Percentiles rank a stretch among this genome's conserved stretches.
phyloP scores from a whole-genome alignment of 2,329 filamentous ascomycete species.

The Dothistroma septosporum region DNA sequence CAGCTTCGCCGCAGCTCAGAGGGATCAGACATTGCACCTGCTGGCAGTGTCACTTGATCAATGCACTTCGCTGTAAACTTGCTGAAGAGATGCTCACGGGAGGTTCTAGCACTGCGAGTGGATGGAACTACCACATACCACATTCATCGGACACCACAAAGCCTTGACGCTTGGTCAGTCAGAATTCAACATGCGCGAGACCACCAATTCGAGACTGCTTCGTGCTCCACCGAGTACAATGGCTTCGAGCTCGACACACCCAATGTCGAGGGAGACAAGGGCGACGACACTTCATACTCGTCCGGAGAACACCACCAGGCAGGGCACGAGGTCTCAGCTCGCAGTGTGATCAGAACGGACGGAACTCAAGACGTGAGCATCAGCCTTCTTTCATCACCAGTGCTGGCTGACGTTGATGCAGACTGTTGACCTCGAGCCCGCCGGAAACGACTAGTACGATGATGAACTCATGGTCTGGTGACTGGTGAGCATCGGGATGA shows the following conservation, averaged over 20 bases:
- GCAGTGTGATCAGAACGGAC: not conserved
- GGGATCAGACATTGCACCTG: not conserved
- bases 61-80: not conserved
- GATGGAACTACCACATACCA: not conserved
- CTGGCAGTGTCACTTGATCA: not conserved
- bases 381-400: not conserved
- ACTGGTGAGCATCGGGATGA: too few relatives aligned
- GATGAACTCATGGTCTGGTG: conserved; percentile 17
- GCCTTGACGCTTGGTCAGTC: not conserved
- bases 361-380: not conserved
- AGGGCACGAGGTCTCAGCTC: too few relatives aligned
- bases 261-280: not conserved
- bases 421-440: not conserved
- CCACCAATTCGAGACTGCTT: not conserved
- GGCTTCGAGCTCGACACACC: not conserved
- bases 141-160: not conserved
- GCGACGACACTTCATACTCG: not conserved
- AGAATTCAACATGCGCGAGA: not conserved
- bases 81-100: not conserved
- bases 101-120: too few relatives aligned
- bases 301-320: too few relatives aligned
- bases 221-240: too few relatives aligned
- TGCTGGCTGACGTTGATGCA: not conserved
- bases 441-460: not conserved
- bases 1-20: not conserved